These are phyloP conservation scores for Edaphochlamys debaryana DNA, from an alignment of 139 green algal genomes.

Conservation along the genomic window DNA sequence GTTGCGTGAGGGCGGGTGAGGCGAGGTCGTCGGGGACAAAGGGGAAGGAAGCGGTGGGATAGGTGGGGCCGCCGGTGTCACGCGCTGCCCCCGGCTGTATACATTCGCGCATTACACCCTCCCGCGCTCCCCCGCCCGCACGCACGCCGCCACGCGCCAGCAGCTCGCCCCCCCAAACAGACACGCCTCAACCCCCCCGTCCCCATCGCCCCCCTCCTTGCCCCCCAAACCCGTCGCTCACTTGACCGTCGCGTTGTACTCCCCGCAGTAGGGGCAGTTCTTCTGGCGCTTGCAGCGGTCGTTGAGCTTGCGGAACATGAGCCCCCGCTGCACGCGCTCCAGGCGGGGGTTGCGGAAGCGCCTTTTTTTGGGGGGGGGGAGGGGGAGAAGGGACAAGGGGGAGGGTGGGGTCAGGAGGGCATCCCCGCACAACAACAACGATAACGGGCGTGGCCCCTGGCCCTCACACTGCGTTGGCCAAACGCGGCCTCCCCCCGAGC, in stretches of 20 bases:
- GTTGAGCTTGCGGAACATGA: constrained; percentile 83
- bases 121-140: no score
- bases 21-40: no score
- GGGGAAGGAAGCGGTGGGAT: no score
- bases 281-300: constrained; percentile 90
- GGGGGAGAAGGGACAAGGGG: background rate
- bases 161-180: no score
- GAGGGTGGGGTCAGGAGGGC: background rate
- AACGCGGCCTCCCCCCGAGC: no score
- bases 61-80: no score
- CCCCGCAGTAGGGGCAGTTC: constrained; percentile 85
- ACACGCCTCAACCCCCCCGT: no score
- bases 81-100: no score
- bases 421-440: no score
- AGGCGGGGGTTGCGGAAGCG: constrained; percentile 74
- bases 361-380: constrained; percentile 24
- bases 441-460: background rate
- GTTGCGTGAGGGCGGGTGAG: background rate
- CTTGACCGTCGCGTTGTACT: constrained; percentile 87
- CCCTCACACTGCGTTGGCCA: background rate
- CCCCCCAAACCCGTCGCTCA: constrained; percentile 30
- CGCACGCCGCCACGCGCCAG: no score
- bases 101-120: no score
- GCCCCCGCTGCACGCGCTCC: constrained; percentile 81
- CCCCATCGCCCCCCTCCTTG: background rate